Evolutionary conservation across 2,329 filamentous ascomycete species (phyloP), one percentile per base, ranked within the genome.

Genomic region (Aspergillus sp.): DNA sequence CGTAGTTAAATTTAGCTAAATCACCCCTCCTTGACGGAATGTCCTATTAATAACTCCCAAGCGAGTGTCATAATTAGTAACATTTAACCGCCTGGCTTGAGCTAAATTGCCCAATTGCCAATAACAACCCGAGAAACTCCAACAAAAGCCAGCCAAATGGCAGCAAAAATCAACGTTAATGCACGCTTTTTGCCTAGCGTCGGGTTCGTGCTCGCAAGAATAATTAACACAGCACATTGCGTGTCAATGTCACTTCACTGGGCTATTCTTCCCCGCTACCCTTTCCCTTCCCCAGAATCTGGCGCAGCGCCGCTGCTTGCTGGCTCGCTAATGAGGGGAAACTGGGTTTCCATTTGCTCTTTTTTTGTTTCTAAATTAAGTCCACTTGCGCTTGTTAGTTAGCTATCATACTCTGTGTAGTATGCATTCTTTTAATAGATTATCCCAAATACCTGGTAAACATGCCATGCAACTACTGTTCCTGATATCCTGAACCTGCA

Each of bases 1-100:
- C 27, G 53, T 49, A 17, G 52, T 59, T 59, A 59, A 48, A 59
- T 48, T 59, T 59, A 59, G 57, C 48, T 52, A 59, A 56, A 56
- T 52, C 15, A 46, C 40, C 53, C 52, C 46, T 44, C 45, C 48
- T 48, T 15, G 48, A 48, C 12, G 14, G 23, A 43, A 43, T 48
- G n/a, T 48, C 43, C 58, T 60, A 60, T 55, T 46, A 57, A 57
- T 60, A 60, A 52, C 54, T 57, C 37, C 37, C n/a, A 7, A 40
- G 35, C 54, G 48, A 40, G 33, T 47, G 55, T 55, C 57, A 56
- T 52, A 59, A 59, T 59, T 59, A 56, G 52, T 44, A 56, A 55
- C 45, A 35, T 24, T 47, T 41, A 40, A 33, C 45, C 49, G 47
- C 39, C 55, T 40, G 51, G 58, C 54, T 55, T 55, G 46, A 43